Base-by-base conservation (phyloP, 2,329 filamentous ascomycete species). In the Zymoseptoria brevis region DNA sequence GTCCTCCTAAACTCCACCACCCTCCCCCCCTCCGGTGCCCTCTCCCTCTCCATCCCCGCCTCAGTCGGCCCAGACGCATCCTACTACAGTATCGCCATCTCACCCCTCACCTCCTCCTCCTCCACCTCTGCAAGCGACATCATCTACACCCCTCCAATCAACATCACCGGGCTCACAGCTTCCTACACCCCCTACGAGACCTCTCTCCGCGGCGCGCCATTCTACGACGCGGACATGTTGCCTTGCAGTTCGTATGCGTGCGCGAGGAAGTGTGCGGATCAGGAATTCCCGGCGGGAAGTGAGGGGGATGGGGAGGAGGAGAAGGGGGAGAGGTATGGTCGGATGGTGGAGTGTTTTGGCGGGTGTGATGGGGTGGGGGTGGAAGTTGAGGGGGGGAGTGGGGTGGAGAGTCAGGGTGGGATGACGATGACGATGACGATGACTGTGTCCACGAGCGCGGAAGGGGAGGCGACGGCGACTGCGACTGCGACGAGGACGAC, bases 1-100 rank as follows among this genome's bases (percentile, higher is more conserved):
- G 72, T 69, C 60, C 70, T 74, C 30, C 51, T 68, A 53, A 74
- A 73, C 66, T 66, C 66, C 9, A 72, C 68, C 11, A 61, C 66
- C 48, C 66, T 69, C 53, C 57, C 64, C 16, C 49, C 52, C 53
- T 68, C 70, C 6, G 22, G 11, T 13, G 57, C 63, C n/a, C 35
- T 71, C 50, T 65, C 64, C 56, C 60, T 73, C 24, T 68, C 63
- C 19, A 70, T 74, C 59, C 71, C 72, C 3, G 64, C 70, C 49
- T 56, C 62, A 50, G 66, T 73, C 19, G 71, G 71, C 3, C 72
- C 71, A 8, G 62, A 64, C 35, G 70, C 66, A 29, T 8, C 35
- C 19, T 71, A 70, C 56, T 71, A 73, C 63, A 66, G 58, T 60
- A 69, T 74, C 64, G 64, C 66, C 6, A 62, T 70, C 50, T 60